Conservation (phyloP, 2,329 filamentous ascomycete species). For the Sclerotinia glacialis region DNA sequence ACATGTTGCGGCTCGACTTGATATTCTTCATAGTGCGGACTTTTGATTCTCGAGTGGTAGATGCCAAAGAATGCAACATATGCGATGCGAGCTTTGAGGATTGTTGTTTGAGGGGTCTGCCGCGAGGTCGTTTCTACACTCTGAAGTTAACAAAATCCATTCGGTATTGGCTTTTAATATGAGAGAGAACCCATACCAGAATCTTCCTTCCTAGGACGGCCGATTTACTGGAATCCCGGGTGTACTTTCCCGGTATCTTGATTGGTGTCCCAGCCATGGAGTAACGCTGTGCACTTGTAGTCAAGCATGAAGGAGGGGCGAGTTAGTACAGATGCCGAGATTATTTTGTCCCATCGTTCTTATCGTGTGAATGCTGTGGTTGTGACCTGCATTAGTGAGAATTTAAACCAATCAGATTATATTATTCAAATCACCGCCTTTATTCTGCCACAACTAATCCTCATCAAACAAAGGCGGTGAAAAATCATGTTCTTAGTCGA, state of each 20-base stretch:
- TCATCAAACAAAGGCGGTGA: too few species aligned
- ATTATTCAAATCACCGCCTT: too few species aligned
- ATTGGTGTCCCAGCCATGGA: conserved; percentile 37
- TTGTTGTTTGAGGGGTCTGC: conserved; percentile 28
- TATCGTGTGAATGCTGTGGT: too few species aligned
- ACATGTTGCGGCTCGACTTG: conserved; percentile 36
- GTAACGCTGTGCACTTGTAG: not conserved
- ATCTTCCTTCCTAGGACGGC: conserved; percentile 30
- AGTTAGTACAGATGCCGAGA: not conserved
- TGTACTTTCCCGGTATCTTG: conserved; percentile 37
- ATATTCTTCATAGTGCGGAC: conserved; percentile 31
- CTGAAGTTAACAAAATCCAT: conserved; percentile 10
- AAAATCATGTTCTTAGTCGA: too few species aligned
- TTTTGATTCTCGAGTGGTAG: conserved; percentile 21
- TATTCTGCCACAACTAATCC: too few species aligned
- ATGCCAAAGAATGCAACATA: not conserved
- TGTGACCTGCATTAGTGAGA: too few species aligned
- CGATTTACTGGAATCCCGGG: conserved; percentile 29
- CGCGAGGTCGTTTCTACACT: conserved; percentile 25
- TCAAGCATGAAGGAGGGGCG: not conserved
- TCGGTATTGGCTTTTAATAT: not conserved
- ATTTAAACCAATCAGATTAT: too few species aligned
- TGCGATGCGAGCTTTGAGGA: not conserved
- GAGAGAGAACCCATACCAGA: conserved; percentile 26
- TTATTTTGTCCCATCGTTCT: not conserved